These are phyloP conservation scores for Ustilago xerochloae DNA, from an alignment of 1,284 basidiomycete genomes.

Conservation along the genomic window DNA sequence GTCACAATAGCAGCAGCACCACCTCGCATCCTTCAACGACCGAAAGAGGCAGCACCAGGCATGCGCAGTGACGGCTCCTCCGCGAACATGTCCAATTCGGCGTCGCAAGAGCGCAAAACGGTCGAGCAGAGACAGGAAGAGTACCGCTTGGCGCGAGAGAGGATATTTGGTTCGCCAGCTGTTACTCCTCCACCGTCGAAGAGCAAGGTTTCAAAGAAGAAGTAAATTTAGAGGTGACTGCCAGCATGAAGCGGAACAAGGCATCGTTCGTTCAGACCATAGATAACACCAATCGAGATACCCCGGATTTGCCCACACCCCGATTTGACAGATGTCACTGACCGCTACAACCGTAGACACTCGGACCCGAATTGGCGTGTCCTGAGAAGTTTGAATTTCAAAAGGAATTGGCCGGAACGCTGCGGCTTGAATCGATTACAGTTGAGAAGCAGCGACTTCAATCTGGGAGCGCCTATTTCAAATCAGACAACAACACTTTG, in stretches of 20 bases:
- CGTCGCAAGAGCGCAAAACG: conserved; percentile 38
- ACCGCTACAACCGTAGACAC: no score
- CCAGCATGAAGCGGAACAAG: background rate
- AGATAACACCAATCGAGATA: background rate
- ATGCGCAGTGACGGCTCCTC: conserved; percentile 35
- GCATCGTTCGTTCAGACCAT: background rate
- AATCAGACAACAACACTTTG: background rate
- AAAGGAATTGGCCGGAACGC: background rate
- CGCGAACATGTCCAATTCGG: conserved; percentile 9
- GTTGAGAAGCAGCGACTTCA: background rate
- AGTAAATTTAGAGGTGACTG: background rate
- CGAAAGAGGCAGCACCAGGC: conserved; percentile 32
- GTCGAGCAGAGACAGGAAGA: conserved; percentile 50
- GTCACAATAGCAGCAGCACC: conserved; percentile 26
- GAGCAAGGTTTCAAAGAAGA: conserved; percentile 3
- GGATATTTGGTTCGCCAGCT: conserved; percentile 43
- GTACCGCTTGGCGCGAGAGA: conserved; percentile 40
- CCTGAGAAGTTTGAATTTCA: background rate
- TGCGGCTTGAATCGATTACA: background rate
- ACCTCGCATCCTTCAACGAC: conserved; percentile 42
- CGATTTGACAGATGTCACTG: background rate
- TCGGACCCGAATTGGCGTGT: no score
- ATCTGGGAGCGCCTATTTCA: background rate
- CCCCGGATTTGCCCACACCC: background rate
- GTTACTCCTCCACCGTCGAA: conserved; percentile 1